Base-by-base conservation (phyloP, 495 filamentous ascomycete genomes). In the Daldinia caldariorum region DNA sequence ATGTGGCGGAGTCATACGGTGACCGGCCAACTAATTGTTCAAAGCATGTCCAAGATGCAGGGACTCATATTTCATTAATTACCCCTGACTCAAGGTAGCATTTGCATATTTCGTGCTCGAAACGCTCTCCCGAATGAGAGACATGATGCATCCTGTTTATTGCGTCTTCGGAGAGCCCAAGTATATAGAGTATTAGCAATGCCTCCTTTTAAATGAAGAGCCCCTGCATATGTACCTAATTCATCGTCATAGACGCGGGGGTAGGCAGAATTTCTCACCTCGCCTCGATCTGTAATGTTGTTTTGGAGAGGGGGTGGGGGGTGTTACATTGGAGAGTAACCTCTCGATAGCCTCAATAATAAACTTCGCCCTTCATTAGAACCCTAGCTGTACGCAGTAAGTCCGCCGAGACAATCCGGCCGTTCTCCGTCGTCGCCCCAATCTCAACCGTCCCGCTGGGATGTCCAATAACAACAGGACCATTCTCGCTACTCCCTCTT, bases 391-490 rank as follows among this genome's bases (percentile, higher is more conserved):
- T 89, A 50, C 85, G 77, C 62, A 82, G 81, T 4, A 89, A 78
- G 18, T 86, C 84, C 0, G 83, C 85, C 22, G 79, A 78, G 14
- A 76, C 66, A 35, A 85, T 74, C 22, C 74, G 45, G n/a, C 82
- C 83, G 35, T 81, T 58, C 16, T 73, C 72, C 50, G 83, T 77
- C 16, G 72, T 79, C 0, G 84, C 83, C 1, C 83, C 84, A n/a
- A 89, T 84, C 34, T 87, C 77, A 16, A 90, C 77, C 41, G 77
- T 85, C 13, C 89, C 89, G 66, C 85, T 88, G 0, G 89, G 83
- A 81, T 91, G 88, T 0, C 84, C 88, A 50, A 91, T 82, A 1
- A 82, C 84, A 32, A 89, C 59, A 12, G 73, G 73, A 10, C 82
- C 16, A 77, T 75, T 14, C 66, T 61, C 67, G 49, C 76, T 6